These are phyloP conservation scores for Cladosporium sp. DNA, from an alignment of 2,329 filamentous ascomycete species.

Conservation along the genomic window DNA sequence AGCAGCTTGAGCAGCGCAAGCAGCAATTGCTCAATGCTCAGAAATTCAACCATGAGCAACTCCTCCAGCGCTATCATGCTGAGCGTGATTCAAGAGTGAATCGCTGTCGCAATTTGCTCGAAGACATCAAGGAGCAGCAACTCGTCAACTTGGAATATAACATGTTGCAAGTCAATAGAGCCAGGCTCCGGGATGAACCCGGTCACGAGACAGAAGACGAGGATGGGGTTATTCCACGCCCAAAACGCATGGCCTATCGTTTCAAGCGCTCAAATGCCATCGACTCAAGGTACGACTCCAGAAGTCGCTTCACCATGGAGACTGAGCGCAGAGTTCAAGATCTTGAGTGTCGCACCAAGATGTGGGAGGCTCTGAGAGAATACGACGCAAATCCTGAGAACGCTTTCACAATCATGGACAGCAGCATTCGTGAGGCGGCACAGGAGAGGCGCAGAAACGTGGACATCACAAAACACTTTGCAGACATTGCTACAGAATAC, in stretches of 20 bases:
- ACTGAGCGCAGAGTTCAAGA: constrained; percentile 21
- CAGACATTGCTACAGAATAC: constrained; percentile 32
- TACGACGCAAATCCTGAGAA: constrained; percentile 15
- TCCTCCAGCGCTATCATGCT: constrained; percentile 32
- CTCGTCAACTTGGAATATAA: constrained; percentile 28
- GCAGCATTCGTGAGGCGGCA: constrained; percentile 37
- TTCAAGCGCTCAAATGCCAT: constrained; percentile 21
- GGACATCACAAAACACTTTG: constrained; percentile 29
- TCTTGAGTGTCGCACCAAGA: constrained; percentile 62
- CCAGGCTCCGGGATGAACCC: constrained; percentile 38
- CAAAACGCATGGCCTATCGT: constrained; percentile 43
- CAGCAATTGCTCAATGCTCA: constrained; percentile 35
- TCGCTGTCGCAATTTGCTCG: constrained; percentile 30
- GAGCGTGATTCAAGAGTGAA: constrained; percentile 35
- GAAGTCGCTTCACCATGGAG: constrained; percentile 26
- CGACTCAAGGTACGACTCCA: constrained; percentile 25
- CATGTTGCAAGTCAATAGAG: constrained; percentile 25
- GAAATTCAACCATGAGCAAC: constrained; percentile 33
- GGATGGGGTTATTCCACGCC: constrained; percentile 42
- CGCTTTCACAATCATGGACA: constrained; percentile 40
- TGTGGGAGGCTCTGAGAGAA: constrained; percentile 61
- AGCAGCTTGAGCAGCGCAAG: constrained; percentile 39
- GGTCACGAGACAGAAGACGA: constrained; percentile 43
- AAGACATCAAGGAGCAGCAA: constrained; percentile 24
- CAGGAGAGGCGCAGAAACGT: constrained; percentile 34